phyloP scores from a whole-genome alignment of 352 stramenopile species.

The Globisporangium paroecandrum region DNA sequence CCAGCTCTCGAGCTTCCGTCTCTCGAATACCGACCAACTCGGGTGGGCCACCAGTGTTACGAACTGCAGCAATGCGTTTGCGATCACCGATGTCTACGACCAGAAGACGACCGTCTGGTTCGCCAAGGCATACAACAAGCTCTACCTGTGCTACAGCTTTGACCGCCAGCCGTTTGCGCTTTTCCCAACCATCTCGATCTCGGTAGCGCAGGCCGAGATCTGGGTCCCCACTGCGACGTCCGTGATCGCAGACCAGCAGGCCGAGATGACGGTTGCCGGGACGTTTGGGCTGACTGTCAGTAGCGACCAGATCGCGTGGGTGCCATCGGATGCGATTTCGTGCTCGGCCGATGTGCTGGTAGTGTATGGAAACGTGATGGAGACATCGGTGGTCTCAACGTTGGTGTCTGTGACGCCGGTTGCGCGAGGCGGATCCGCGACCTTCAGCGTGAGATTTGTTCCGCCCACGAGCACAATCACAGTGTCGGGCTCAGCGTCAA shows the following conservation, averaged over 20 bases:
- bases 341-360: constrained; percentile 32
- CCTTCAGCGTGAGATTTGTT: constrained; percentile 35
- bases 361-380: constrained; percentile 38
- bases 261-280: constrained; percentile 33
- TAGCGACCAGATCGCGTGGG: constrained; percentile 57
- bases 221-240: constrained; percentile 43
- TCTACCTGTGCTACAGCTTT: constrained; percentile 69
- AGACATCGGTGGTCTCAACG: constrained; percentile 29
- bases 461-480: too few species aligned
- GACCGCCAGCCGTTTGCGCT: constrained; percentile 51
- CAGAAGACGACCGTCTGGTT: constrained; percentile 31
- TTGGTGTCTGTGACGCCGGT: constrained; percentile 27
- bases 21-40: constrained; percentile 44
- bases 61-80: constrained; percentile 34
- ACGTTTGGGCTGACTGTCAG: constrained; percentile 64
- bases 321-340: constrained; percentile 38
- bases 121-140: constrained; percentile 25
- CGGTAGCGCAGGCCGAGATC: constrained; percentile 44
- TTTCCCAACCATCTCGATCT: constrained; percentile 31
- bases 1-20: constrained; percentile 46
- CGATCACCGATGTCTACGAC: constrained; percentile 29
- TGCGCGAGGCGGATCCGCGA: constrained; percentile 32
- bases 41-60: constrained; percentile 45
- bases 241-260: constrained; percentile 48
- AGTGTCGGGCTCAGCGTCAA: constrained; percentile 5